Evolutionary conservation across 1,139 yeast species (phyloP), one percentile per base, ranked within the genome.

Genomic region (Debaryomyces coudertii): DNA sequence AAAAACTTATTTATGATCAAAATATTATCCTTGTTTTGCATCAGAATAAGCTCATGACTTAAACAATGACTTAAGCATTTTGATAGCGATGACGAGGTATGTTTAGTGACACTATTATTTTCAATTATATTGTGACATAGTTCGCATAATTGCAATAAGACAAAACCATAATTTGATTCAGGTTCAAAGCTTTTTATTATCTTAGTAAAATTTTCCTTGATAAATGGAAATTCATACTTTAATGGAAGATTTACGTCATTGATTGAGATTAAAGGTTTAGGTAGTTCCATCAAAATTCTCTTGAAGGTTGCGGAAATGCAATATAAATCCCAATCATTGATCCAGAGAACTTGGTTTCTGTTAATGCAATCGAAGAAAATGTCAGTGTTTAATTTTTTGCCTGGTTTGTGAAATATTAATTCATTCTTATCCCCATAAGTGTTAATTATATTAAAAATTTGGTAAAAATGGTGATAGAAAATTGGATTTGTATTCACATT

Each of bases 301-400:
- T 82, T 71, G 56, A 79, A 81, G 2, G 77, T 69, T 0, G 84
- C 72, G 6, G 82, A 81, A 44, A 83, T 73, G 42, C 83, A 79
- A 57, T 80, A 79, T 42, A 82, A 65, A 58, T 82, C 85, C 87
- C 87, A 83, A 74, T 60, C 87, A 68, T 65, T 82, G 50, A 71
- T 81, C 85, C 72, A 82, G 50, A 68, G 71, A 61, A 66, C 67
- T 69, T 74, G 80, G 57, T 81, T 80, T 49, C 87, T 66, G 44
- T 72, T 73, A 28, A 83, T 77, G 42, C 85, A 79, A 50, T 77
- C 77, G 47, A 69, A 65, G 36, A 83, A 63, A 11, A 82, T 73
- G 45, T 75, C 77, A 4, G 83, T 70, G 55, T 70, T 77, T 43
- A 69, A 59, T 51, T 75, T 78, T 47, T 81, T 78, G 0, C 87